A percentile compares a stretch with the other conserved stretches of the same genome.
These are phyloP conservation scores for Ambrosia hybrid DNA, from an alignment of 140 eudicot genomes.

Conservation along the genomic window DNA sequence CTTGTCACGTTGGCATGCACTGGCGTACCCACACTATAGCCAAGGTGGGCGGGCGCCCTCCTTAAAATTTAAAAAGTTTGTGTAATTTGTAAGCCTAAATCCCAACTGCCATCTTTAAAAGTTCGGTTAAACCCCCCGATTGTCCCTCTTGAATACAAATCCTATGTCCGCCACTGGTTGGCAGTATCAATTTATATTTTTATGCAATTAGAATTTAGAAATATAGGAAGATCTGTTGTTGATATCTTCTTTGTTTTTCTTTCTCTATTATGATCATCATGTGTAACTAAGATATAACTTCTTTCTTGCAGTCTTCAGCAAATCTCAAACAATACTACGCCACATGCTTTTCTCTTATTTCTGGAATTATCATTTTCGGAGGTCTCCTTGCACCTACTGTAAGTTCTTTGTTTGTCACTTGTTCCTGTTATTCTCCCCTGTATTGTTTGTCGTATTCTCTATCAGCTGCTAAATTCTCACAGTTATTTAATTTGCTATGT, in stretches of 20 bases:
- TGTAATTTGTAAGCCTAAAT: too few species aligned
- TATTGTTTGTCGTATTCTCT: background rate
- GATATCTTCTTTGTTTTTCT: slow-evolving; percentile 3
- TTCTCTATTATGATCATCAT: slow-evolving; percentile 12
- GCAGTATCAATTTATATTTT: background rate
- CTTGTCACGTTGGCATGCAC: too few species aligned
- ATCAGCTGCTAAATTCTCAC: background rate
- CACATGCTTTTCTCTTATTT: slow-evolving; percentile 81
- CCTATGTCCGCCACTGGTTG: too few species aligned
- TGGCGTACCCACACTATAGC: too few species aligned
- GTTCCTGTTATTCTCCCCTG: background rate
- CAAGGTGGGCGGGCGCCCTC: too few species aligned
- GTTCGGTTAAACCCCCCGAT: too few species aligned
- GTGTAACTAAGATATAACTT: slow-evolving; percentile 17
- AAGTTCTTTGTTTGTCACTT: slow-evolving; percentile 40
- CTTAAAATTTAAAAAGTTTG: too few species aligned
- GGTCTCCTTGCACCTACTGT: slow-evolving; percentile 97
- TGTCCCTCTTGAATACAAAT: too few species aligned
- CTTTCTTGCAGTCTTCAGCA: slow-evolving; percentile 62
- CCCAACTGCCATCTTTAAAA: too few species aligned
- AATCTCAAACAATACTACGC: slow-evolving; percentile 93
- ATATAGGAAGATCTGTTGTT: background rate
- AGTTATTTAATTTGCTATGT: slow-evolving; percentile 10
- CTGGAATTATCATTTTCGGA: slow-evolving; percentile 87
- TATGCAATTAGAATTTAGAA: slow-evolving; percentile 6